phyloP scores from a whole-genome alignment of 2,329 filamentous ascomycete species.

The Aspergillus brunneoviolaceus region DNA sequence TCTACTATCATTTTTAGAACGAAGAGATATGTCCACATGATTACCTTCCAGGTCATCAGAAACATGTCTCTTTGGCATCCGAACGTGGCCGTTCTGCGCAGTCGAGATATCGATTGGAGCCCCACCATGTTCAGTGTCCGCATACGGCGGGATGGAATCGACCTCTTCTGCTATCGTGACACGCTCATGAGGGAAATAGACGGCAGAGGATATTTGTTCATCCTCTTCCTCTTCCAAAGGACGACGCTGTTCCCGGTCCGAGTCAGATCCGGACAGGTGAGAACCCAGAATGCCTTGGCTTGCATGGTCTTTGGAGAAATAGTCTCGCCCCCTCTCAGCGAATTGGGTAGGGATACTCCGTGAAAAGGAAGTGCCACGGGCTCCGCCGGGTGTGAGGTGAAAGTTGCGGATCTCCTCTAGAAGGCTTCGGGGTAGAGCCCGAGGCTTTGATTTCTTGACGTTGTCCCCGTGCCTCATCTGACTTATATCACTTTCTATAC shows the following conservation, averaged over 20 bases:
- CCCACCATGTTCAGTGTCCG: constrained; percentile 21
- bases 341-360: constrained; percentile 41
- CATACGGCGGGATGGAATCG: constrained; percentile 23
- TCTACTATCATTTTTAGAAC: constrained; percentile 60
- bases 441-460: constrained; percentile 27
- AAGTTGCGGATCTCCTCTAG: constrained; percentile 59
- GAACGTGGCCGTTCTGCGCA: constrained; percentile 28
- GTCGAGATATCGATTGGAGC: constrained; percentile 28
- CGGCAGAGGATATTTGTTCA: constrained; percentile 64
- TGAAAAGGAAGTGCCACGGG: constrained; percentile 47
- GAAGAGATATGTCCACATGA: constrained; percentile 63
- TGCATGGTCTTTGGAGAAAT: constrained; percentile 25
- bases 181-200: constrained; percentile 64
- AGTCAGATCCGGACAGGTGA: constrained; percentile 24
- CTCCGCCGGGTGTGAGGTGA: constrained; percentile 50
- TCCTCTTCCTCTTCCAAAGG: constrained; percentile 57
- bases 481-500: constrained; percentile 7
- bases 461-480: constrained; percentile 22
- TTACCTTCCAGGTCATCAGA: constrained; percentile 36
- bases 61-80: constrained; percentile 30
- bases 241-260: constrained; percentile 22
- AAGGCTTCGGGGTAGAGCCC: constrained; percentile 49
- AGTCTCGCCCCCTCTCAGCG: constrained; percentile 33
- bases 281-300: constrained; percentile 1
- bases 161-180: constrained; percentile 33